Evolutionary conservation across 305 asterid species (phyloP).

Genomic region (Fraxinus albicans): DNA sequence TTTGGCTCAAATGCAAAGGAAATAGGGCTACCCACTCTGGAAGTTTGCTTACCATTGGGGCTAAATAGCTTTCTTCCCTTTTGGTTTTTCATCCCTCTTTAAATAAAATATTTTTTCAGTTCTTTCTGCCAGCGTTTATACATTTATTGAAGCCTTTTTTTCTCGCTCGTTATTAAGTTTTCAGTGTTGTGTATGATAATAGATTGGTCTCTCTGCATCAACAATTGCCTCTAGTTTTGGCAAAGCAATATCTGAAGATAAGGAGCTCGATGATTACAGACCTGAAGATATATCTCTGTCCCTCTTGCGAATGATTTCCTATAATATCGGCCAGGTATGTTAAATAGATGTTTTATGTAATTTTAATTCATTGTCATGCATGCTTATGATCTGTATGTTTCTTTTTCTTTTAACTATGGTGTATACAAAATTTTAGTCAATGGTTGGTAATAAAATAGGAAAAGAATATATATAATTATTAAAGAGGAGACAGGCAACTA

Average conservation of each 20-base stretch:
- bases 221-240: conserved; percentile 99
- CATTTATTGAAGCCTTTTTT: not conserved
- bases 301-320: conserved; percentile 94
- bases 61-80: not conserved
- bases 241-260: conserved; percentile 84
- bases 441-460: not conserved
- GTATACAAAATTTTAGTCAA: not conserved
- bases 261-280: conserved; percentile 84
- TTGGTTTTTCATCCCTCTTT: not conserved
- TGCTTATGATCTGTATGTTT: conserved; percentile 12
- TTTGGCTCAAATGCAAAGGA: not conserved
- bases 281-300: conserved; percentile 98
- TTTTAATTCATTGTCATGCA: not conserved
- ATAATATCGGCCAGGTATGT: conserved; percentile 96
- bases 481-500: not conserved
- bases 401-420: conserved; percentile 4
- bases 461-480: not conserved
- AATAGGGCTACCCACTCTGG: not conserved
- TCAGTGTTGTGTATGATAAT: conserved; percentile 29
- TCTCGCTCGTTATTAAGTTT: conserved; percentile 18
- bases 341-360: conserved; percentile 14
- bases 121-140: not conserved
- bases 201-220: conserved; percentile 99
- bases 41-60: conserved; percentile 1
- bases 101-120: not conserved